Percentiles rank a stretch among this genome's conserved stretches.
These are phyloP conservation scores for Cunninghamia lanceolata DNA, from an alignment of 75 land plant genomes.

Conservation along the genomic window DNA sequence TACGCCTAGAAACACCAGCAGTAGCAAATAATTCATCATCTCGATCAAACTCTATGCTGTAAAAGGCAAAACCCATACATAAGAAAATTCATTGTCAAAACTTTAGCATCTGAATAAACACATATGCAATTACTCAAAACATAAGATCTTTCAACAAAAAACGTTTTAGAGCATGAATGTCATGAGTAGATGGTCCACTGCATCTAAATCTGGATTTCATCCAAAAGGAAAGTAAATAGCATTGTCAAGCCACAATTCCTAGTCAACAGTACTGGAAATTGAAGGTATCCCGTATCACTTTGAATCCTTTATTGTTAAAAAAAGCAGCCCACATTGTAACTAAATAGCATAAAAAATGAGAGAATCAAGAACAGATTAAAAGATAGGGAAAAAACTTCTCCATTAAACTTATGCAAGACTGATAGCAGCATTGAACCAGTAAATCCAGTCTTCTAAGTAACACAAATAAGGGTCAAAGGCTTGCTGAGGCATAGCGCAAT, in stretches of 20 bases:
- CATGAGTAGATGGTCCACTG: not conserved
- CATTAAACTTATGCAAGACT: not conserved
- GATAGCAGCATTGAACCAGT: not conserved
- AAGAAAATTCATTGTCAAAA: not conserved
- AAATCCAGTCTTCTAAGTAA: not conserved
- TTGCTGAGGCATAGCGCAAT: not conserved
- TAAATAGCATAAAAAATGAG: not conserved
- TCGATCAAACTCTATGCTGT: constrained; percentile 97
- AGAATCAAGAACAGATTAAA: not conserved
- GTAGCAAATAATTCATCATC: constrained; percentile 99
- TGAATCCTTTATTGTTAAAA: not conserved
- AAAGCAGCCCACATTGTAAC: not conserved
- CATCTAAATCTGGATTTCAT: not conserved
- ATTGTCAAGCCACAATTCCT: not conserved
- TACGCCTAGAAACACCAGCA: constrained; percentile 96
- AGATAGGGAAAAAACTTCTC: not conserved
- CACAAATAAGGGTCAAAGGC: not conserved
- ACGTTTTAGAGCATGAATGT: not conserved
- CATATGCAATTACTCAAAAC: not conserved
- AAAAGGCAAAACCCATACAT: constrained; percentile 2
- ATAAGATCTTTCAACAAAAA: not conserved
- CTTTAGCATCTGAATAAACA: not conserved
- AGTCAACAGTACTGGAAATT: too few relatives aligned
- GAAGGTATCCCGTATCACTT: too few relatives aligned
- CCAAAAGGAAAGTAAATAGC: not conserved